These are phyloP conservation scores for Immersiporthe knoxdaviesiana DNA, from an alignment of 2,329 filamentous ascomycete species.

Conservation along the genomic window DNA sequence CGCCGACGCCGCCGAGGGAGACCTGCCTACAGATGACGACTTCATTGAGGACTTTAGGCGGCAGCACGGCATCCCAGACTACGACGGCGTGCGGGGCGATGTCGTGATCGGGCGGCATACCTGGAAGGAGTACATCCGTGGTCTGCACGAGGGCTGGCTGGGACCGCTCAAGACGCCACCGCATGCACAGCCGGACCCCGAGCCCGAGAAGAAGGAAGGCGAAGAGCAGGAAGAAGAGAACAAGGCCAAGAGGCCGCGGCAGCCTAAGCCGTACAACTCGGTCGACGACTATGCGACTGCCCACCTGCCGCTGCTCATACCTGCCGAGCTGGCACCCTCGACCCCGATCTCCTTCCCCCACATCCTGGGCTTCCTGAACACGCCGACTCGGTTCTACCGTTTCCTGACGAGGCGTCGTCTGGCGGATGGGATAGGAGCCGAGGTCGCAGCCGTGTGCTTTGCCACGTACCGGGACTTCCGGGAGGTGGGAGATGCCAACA, in stretches of 20 bases:
- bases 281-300: constrained; percentile 72
- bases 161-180: constrained; percentile 74
- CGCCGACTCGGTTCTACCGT: constrained; percentile 80
- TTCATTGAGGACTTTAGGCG: constrained; percentile 66
- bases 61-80: constrained; percentile 69
- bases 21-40: constrained; percentile 58
- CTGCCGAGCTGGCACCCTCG: constrained; percentile 73
- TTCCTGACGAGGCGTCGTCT: constrained; percentile 83
- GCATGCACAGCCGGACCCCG: constrained; percentile 37
- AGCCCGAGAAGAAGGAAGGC: constrained; percentile 32
- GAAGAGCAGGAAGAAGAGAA: constrained; percentile 42
- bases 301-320: constrained; percentile 65
- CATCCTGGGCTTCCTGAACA: constrained; percentile 89
- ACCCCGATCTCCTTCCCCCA: constrained; percentile 80
- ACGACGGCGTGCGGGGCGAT: constrained; percentile 77
- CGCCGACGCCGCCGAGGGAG: constrained; percentile 46
- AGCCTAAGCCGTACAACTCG: constrained; percentile 74
- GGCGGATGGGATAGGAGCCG: constrained; percentile 85
- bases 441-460: constrained; percentile 85
- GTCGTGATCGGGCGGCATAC: constrained; percentile 87
- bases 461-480: constrained; percentile 57
- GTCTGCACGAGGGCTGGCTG: constrained; percentile 94
- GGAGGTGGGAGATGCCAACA: constrained; percentile 37
- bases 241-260: constrained; percentile 61
- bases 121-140: constrained; percentile 96